These are phyloP conservation scores for Botrytis tulipae DNA, from an alignment of 2,329 filamentous ascomycete species.

Conservation along the genomic window DNA sequence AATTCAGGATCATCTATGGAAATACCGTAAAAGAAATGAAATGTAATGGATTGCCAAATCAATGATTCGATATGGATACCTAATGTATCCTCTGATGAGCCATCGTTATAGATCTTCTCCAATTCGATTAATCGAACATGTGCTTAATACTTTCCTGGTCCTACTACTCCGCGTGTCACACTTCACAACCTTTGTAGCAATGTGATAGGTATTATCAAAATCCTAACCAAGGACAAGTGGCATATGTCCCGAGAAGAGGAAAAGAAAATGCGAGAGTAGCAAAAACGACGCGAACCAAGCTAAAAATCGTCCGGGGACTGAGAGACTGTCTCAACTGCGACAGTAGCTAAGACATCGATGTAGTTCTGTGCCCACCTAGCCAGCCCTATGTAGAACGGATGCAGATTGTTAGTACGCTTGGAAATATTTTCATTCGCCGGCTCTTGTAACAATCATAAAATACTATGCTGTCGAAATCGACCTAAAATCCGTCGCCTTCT, in stretches of 20 bases:
- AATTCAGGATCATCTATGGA: background rate
- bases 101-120: background rate
- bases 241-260: background rate
- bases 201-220: background rate
- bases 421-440: background rate
- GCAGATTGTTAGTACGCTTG: background rate
- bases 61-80: background rate
- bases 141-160: background rate
- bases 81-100: background rate
- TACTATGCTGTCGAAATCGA: background rate
- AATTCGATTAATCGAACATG: background rate
- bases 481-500: background rate
- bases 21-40: background rate
- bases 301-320: background rate
- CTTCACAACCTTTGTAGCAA: background rate
- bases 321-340: background rate
- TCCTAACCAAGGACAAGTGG: background rate
- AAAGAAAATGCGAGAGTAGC: background rate
- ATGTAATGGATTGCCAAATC: background rate
- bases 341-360: background rate
- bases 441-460: background rate
- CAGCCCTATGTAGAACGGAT: background rate
- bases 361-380: background rate
- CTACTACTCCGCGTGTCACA: background rate
- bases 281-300: background rate